These are phyloP conservation scores for Phytophthora lateralis DNA, from an alignment of 352 stramenopile species.

Conservation along the genomic window DNA sequence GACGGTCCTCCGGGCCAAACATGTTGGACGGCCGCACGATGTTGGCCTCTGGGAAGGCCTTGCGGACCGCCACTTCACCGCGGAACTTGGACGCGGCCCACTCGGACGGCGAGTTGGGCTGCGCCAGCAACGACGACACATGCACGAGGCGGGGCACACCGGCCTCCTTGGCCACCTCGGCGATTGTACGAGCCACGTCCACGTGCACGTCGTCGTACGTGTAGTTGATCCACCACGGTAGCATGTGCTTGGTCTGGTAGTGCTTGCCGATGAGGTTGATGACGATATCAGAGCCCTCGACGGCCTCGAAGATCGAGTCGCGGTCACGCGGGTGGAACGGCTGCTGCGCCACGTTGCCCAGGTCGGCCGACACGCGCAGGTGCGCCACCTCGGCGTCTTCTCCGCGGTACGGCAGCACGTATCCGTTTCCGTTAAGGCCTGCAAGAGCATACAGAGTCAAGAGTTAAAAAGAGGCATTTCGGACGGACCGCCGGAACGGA, in stretches of 20 bases:
- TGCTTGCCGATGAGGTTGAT: slow-evolving; percentile 98
- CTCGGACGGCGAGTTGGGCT: slow-evolving; percentile 82
- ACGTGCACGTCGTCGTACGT: slow-evolving; percentile 97
- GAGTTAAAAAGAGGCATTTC: neutral
- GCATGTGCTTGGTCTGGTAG: slow-evolving; percentile 96
- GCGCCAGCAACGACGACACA: slow-evolving; percentile 81
- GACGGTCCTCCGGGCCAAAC: slow-evolving; percentile 95
- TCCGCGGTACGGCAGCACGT: slow-evolving; percentile 91
- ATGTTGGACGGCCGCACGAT: slow-evolving; percentile 96
- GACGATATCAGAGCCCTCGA: slow-evolving; percentile 94
- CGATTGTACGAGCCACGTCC: slow-evolving; percentile 86
- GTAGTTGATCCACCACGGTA: slow-evolving; percentile 95
- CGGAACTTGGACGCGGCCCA: slow-evolving; percentile 89
- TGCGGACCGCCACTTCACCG: slow-evolving; percentile 84
- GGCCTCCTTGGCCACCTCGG: slow-evolving; percentile 80
- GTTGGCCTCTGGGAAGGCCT: slow-evolving; percentile 94
- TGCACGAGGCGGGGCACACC: slow-evolving; percentile 81
- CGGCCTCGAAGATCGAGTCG: slow-evolving; percentile 92
- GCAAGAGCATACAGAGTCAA: neutral
- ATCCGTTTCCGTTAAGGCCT: slow-evolving; percentile 80
- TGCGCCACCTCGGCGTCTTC: slow-evolving; percentile 94
- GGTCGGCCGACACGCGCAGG: slow-evolving; percentile 93
- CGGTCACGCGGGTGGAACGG: slow-evolving; percentile 90
- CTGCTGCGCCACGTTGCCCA: slow-evolving; percentile 88
- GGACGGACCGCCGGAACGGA: slow-evolving; percentile 21